A percentile compares a stretch with the other conserved stretches of the same genome.
phyloP scores from a whole-genome alignment of 192 early-diverging fungal species.

The Backusella mclennaniae region DNA sequence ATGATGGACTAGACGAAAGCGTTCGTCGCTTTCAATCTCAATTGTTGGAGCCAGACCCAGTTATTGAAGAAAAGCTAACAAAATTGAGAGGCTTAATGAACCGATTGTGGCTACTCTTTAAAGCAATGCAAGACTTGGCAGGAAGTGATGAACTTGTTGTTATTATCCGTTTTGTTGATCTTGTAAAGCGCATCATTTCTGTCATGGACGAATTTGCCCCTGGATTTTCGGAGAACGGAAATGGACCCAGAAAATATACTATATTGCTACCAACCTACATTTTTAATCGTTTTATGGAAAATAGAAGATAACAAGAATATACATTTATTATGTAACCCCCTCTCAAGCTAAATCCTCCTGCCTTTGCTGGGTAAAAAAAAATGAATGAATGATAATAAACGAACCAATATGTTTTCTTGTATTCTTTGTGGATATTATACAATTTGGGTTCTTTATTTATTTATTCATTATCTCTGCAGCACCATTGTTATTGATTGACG shows the following conservation, averaged over 20 bases:
- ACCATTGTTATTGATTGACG: background rate
- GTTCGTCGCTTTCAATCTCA: background rate
- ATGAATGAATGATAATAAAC: background rate
- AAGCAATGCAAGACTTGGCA: background rate
- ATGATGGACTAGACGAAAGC: background rate
- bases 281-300: background rate
- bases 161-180: background rate
- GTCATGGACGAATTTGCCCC: background rate
- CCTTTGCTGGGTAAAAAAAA: no score
- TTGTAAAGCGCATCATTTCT: background rate
- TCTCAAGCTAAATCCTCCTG: background rate
- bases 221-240: background rate
- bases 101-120: background rate
- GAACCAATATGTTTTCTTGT: background rate
- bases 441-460: background rate
- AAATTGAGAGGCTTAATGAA: background rate
- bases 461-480: background rate
- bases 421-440: background rate
- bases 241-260: no score
- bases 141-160: background rate
- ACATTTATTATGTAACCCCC: background rate
- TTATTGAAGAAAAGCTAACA: background rate
- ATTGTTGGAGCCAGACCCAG: background rate
- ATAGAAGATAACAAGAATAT: background rate
- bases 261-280: background rate